Base-by-base conservation (phyloP, 1,139 yeast genomes). In the Hansenula lynferdii region DNA sequence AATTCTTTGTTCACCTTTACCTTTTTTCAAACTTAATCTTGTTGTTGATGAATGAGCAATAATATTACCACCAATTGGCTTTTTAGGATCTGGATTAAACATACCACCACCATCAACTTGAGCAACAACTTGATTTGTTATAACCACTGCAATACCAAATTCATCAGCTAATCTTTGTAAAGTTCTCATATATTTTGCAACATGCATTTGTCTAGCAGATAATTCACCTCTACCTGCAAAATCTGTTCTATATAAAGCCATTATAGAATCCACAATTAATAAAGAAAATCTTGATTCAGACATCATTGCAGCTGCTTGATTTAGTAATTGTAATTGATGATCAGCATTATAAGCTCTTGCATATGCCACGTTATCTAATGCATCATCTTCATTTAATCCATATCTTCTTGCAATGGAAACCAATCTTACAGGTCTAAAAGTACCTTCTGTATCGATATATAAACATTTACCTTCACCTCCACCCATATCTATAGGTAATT, bases 401-500 rank as follows among this genome's bases (percentile, higher is more conserved):
- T 84, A 94, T 48, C 98, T 71, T 57, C 83, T 84, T 9, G 97
- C 96, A 50, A 94, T 89, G 1, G 96, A 82, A 10, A 86, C 84
- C 51, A 92, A 70, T 54, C 98, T 74, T 35, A 83, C 84, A 2
- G 98, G 97, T 57, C 98, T 74, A 62, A 94, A 92, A 1, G 98
- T 94, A 14, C 96, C 96, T 57, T 92, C 99, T 0, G 98, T 92
- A 57, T 92, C 99, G 47, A 92, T 90, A 58, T 86, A 94, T 42
- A 94, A 70, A 62, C 97, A 92, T 61, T 94, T 89, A 28, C 99
- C 98, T 66, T 92, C 99, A 37, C 97, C 99, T 41, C 99, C 99
- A 32, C 97, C 97, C 86, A 86, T 85, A 58, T 92, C 97, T 35
- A 92, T 80, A 4, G 98, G 98, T 42, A 92, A 68, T 62, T 92